Percentiles rank a stretch among this genome's conserved stretches.
Evolutionary conservation across 169 alveolate species (phyloP).

Genomic region (Eimeria praecox): DNA sequence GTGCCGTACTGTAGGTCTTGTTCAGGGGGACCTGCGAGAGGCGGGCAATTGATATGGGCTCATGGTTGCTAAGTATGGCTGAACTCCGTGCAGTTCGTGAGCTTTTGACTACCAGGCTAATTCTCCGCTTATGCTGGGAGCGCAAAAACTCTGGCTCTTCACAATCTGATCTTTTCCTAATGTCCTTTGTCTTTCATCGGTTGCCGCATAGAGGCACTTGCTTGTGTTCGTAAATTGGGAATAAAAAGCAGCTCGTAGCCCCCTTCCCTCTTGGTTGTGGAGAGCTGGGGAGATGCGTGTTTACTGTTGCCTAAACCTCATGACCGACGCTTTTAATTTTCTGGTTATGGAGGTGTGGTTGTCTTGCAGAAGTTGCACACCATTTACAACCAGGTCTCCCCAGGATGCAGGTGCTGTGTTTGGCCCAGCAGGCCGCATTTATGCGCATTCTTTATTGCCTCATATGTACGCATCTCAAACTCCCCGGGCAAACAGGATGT

Average conservation of each 20-base stretch:
- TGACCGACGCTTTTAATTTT: background rate
- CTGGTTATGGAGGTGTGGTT: background rate
- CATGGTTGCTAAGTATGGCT: background rate
- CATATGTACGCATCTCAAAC: background rate
- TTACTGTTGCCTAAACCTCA: background rate
- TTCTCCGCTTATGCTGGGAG: too few relatives aligned
- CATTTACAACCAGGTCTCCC: background rate
- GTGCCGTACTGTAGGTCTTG: background rate
- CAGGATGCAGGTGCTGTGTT: background rate
- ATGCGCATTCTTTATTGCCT: background rate
- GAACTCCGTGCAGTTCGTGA: background rate
- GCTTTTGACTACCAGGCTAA: background rate
- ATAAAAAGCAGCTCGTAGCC: too few relatives aligned
- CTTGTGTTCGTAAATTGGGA: background rate
- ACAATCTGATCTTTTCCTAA: too few relatives aligned
- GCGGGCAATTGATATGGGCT: background rate
- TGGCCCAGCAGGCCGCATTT: background rate
- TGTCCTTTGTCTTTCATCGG: background rate
- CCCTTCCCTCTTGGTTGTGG: too few relatives aligned
- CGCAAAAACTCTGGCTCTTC: too few relatives aligned
- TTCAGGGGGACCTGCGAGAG: background rate
- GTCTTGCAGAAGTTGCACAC: background rate
- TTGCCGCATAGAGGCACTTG: background rate
- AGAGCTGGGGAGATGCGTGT: background rate
- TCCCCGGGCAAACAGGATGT: background rate